Evolutionary conservation across 2,329 filamentous ascomycete genomes (phyloP).

Genomic region (Colletotrichum lentis): DNA sequence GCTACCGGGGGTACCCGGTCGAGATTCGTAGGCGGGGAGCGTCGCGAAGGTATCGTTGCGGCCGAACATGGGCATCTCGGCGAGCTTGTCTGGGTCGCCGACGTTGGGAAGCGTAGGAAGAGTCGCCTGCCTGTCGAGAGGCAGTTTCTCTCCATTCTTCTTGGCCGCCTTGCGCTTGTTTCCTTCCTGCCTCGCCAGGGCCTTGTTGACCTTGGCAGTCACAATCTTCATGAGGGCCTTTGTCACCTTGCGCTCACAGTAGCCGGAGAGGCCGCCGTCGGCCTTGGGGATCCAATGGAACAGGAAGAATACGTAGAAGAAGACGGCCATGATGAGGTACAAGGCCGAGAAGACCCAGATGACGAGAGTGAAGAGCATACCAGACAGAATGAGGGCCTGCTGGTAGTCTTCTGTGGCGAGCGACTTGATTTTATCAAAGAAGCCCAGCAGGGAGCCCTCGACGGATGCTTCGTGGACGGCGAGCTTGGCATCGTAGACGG

Average conservation of each 20-base stretch:
- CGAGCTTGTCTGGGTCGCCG: constrained; percentile 60
- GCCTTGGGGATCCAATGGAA: constrained; percentile 88
- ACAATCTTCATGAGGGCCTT: constrained; percentile 85
- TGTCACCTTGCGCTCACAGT: constrained; percentile 93
- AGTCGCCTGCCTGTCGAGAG: constrained; percentile 68
- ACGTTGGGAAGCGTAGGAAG: constrained; percentile 67
- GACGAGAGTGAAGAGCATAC: constrained; percentile 91
- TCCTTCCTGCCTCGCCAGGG: constrained; percentile 78
- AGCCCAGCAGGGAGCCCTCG: constrained; percentile 72
- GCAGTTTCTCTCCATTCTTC: constrained; percentile 60
- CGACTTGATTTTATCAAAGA: constrained; percentile 81
- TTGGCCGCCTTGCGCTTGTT: constrained; percentile 62
- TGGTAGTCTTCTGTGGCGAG: constrained; percentile 77
- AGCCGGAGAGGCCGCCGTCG: constrained; percentile 82
- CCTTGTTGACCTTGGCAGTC: constrained; percentile 85
- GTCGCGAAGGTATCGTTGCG: constrained; percentile 69
- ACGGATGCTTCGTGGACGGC: constrained; percentile 61
- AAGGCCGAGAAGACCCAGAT: constrained; percentile 87
- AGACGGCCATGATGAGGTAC: constrained; percentile 74
- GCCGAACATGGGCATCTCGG: constrained; percentile 65
- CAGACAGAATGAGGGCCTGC: constrained; percentile 82
- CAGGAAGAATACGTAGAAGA: constrained; percentile 88
- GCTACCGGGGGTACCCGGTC: constrained; percentile 62
- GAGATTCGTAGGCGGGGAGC: constrained; percentile 69
- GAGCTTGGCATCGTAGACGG: constrained; percentile 81